Base-by-base conservation (phyloP, 2,329 filamentous ascomycete species). In the Penicillium sp. region DNA sequence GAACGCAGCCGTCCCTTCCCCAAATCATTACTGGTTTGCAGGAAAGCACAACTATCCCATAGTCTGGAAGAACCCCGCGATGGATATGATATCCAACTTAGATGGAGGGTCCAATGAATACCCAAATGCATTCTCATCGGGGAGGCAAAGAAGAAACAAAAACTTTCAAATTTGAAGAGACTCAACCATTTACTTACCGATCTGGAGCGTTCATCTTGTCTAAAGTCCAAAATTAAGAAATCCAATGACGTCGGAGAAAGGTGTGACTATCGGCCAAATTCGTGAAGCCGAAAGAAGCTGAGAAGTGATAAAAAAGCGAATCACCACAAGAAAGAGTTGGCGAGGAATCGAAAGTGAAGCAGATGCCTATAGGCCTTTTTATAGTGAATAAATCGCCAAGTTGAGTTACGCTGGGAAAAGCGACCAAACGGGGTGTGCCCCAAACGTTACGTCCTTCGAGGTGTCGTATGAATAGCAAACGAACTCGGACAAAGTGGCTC, bases 201-300 rank as follows among this genome's bases (percentile, higher is more conserved):
- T 71, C 68, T 14, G 68, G 68, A 0, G 68, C 68, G 70, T 83
- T 83, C 81, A 83, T 34, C 5, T 34, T 34, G 32, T 34, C 29
- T 30, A 30, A 11, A 11, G 2, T 9, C 29, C 29, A 30, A 30
- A 30, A 30, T 23, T 30, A 30, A 29, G 5, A 29, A 7, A 30
- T 9, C 29, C 8, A 30, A 30, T 9, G 29, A 30, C 8, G 29
- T 8, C 10, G 7, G 32, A 34, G 11, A 14, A 34, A 34, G 32
- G 14, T 2, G 10, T 30, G 29, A 9, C 29, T 30, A 30, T 30
- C 29, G 8, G 29, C 10, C 7, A 9, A 30, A 23, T 3, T 23
- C 23, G 23, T 8, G 29, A 30, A 30, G 29, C 7, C 2, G 29
- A 30, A 30, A 30, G 29, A 8, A 4, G 10, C 23, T 23, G 29